Evolutionary conservation across 23 red algal genomes (phyloP).

Genomic region (Chondrus crispus): DNA sequence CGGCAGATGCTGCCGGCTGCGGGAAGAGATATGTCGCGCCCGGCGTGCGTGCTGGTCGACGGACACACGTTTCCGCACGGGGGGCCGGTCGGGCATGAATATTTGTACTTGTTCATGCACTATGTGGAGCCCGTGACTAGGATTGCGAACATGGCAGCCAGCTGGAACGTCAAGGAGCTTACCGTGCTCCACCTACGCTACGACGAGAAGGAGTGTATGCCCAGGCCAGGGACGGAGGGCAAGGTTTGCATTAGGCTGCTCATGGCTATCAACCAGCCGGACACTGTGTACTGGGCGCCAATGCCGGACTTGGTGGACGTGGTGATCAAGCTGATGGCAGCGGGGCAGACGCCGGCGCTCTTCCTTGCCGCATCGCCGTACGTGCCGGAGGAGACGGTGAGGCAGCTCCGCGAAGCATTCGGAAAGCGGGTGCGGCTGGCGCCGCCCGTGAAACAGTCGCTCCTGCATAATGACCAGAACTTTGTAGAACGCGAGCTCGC

Average conservation of each 20-base stretch:
- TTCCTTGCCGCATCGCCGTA: conserved; percentile 47
- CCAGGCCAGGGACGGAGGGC: neutral
- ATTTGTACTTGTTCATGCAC: conserved; percentile 22
- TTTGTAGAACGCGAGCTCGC: conserved; percentile 52
- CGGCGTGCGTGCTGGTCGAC: conserved; percentile 22
- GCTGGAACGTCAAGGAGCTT: neutral
- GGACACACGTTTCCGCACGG: neutral
- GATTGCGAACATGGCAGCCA: neutral
- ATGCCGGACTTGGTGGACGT: neutral
- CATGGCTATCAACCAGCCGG: neutral
- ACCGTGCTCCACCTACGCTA: conserved; percentile 25
- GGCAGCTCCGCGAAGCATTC: neutral
- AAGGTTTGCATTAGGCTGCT: conserved; percentile 9
- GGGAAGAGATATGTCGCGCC: neutral
- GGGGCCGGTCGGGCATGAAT: neutral
- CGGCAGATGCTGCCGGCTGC: neutral
- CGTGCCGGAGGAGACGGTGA: neutral
- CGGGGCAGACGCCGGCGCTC: neutral
- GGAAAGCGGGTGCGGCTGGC: neutral
- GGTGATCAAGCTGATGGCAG: neutral
- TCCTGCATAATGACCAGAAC: neutral
- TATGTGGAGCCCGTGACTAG: neutral
- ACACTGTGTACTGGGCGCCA: neutral
- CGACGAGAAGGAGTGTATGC: conserved; percentile 27
- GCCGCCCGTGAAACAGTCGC: neutral